Base-by-base conservation (phyloP, 2,329 filamentous ascomycete genomes). In the Alternaria consortialis region DNA sequence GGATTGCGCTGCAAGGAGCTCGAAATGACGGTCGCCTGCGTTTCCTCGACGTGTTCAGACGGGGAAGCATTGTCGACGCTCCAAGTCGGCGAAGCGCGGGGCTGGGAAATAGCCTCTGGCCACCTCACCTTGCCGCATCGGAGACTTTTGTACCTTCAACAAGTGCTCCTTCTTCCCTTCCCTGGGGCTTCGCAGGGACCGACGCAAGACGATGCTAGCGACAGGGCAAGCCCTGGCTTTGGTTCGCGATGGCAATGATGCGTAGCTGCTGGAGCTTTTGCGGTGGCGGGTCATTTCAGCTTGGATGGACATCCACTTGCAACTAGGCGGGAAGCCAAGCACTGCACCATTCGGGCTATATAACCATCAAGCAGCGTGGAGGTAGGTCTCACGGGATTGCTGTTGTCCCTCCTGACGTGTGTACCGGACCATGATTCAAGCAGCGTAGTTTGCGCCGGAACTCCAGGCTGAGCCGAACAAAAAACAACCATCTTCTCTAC, bases 201-300 rank as follows among this genome's bases (percentile, higher is more conserved):
- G 56, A 58, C 52, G 47, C 56, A 59, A 66, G 47, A 71, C 65
- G 48, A 72, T 64, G 59, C 60, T 58, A 68, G 63, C 65, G 60
- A 65, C 67, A 55, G 58, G 64, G 54, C 56, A 60, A 66, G 62
- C 29, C 68, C 66, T 52, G 65, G 68, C 63, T 63, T 58, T 63
- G 64, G 60, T 73, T 57, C 61, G 68, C 68, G 39, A 60, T 46
- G 58, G 53, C 58, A 32, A 56, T 52, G 63, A 71, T 61, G 64
- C 69, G 68, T 67, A 64, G 58, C 66, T 63, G 64, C 58, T 63
- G 69, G 64, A 64, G 47, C 61, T 59, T 68, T 63, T 65, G 66
- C 55, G 44, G 72, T 71, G 70, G 73, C 70, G 71, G 65, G 47
- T 64, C 37, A 48, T 55, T 64, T 74, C 75, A 77, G 74, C 73